These are phyloP conservation scores for Fusarium sp. DNA, from an alignment of 2,329 filamentous ascomycete species.

Conservation along the genomic window DNA sequence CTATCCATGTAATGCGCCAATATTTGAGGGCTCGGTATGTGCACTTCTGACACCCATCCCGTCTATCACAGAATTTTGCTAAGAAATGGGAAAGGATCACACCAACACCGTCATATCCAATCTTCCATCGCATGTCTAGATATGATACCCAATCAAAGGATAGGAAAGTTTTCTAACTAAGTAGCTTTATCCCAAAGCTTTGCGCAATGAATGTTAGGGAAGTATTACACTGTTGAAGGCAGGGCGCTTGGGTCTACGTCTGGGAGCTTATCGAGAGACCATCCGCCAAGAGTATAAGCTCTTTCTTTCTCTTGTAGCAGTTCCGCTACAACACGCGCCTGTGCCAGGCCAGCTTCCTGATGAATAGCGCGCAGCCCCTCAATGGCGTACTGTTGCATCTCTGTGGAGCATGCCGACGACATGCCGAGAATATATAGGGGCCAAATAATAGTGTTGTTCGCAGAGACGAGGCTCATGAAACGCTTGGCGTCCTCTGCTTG, in stretches of 20 bases:
- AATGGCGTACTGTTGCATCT: constrained; percentile 56
- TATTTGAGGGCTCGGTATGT: constrained; percentile 29
- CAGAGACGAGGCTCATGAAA: constrained; percentile 59
- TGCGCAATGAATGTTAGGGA: neutral
- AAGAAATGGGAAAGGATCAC: constrained; percentile 25
- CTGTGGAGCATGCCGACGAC: constrained; percentile 55
- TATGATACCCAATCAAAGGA: constrained; percentile 10
- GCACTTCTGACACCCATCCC: constrained; percentile 18
- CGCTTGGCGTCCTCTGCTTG: constrained; percentile 52
- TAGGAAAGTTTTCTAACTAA: neutral
- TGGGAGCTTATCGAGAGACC: constrained; percentile 41
- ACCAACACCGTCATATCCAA: constrained; percentile 13
- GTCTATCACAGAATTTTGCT: constrained; percentile 26
- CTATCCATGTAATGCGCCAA: constrained; percentile 3
- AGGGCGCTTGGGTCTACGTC: constrained; percentile 38
- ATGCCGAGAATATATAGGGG: constrained; percentile 60
- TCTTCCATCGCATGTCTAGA: constrained; percentile 11
- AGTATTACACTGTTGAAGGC: constrained; percentile 43
- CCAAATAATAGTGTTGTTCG: constrained; percentile 60
- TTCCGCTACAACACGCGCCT: constrained; percentile 55
- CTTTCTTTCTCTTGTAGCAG: constrained; percentile 51
- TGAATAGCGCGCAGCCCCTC: constrained; percentile 56
- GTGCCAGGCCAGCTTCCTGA: constrained; percentile 56
- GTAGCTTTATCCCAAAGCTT: neutral
- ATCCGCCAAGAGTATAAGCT: constrained; percentile 1